phyloP scores from a whole-genome alignment of 768 basidiomycete species.

The Pholiota microspora region DNA sequence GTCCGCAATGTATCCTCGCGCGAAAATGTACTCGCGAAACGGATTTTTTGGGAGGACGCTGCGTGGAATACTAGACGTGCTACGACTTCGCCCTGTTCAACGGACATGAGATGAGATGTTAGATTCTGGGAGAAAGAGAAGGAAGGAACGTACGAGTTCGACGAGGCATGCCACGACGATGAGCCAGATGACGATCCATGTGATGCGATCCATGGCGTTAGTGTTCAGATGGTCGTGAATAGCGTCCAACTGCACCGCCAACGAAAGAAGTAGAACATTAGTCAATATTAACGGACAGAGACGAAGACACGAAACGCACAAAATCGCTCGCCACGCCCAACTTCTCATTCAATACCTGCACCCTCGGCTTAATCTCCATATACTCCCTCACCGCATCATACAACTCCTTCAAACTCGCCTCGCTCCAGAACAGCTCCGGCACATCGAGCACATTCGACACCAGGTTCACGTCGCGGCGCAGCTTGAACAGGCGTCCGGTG shows the following conservation, averaged over 20 bases:
- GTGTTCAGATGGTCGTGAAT: constrained; percentile 94
- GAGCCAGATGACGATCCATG: constrained; percentile 61
- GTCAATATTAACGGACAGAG: too few species aligned
- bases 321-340: constrained; percentile 86
- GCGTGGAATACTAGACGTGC: constrained; percentile 75
- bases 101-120: background rate
- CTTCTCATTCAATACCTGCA: constrained; percentile 86
- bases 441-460: constrained; percentile 93
- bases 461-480: constrained; percentile 86
- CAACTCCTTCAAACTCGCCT: constrained; percentile 83
- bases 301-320: constrained; percentile 43
- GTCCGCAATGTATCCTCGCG: constrained; percentile 39
- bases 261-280: background rate
- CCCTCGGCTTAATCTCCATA: constrained; percentile 85
- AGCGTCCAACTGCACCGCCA: constrained; percentile 63
- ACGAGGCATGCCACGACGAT: constrained; percentile 90
- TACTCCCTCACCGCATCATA: constrained; percentile 95
- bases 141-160: constrained; percentile 58
- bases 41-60: constrained; percentile 28
- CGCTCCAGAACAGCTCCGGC: constrained; percentile 93
- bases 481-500: constrained; percentile 82
- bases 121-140: background rate
- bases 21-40: constrained; percentile 18
- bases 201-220: constrained; percentile 87
- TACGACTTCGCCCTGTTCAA: constrained; percentile 70